Base-by-base conservation (phyloP, 345 rosid species). In the Melaleuca alternifolia region DNA sequence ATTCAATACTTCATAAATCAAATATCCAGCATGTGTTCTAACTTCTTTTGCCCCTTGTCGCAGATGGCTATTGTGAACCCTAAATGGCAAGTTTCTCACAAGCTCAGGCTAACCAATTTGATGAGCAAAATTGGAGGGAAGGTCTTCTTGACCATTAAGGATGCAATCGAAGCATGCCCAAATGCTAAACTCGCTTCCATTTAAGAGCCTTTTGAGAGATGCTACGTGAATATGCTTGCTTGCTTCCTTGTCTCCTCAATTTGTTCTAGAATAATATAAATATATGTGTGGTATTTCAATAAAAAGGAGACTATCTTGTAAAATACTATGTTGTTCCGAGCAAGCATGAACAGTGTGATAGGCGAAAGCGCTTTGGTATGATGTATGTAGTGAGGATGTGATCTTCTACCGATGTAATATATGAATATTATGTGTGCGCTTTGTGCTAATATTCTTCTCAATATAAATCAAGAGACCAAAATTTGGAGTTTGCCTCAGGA, bases 21-120 rank as follows among this genome's bases (percentile, higher is more conserved):
- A 82, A 57, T 23, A 46, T 23, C 24, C 54, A 41, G 0, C 14
- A 1, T 77, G 51, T 4, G 77, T 14, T 1, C 61, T 14, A 4
- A 59, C 62, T 85, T 71, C 21, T 77, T 3, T 23, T 1, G 16
- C 54, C 3, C 71, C 26, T 85, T 50, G 59, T n/a, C 20, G 11
- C 93, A 95, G 99, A 83, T 97, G 85, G 95, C 96, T 50, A 90
- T 97, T 75, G 91, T 91, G 24, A 96, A 94, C 86, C 99, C 98
- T 6, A 95, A 91, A 88, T 96, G 98, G 98, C 91, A 92, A 89
- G 98, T 97, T 88, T 89, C 92, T 82, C 95, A 96, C 92, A 97
- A 96, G 92, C 91, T 97, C 89, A 97, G 87, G 91, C 41, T 91
- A 84, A 89, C 95, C 53, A 93, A 92, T 84, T 92, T 93, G 87